Evolutionary conservation across 805 yeast species (phyloP).

Genomic region (Phaffomyces opuntiae): DNA sequence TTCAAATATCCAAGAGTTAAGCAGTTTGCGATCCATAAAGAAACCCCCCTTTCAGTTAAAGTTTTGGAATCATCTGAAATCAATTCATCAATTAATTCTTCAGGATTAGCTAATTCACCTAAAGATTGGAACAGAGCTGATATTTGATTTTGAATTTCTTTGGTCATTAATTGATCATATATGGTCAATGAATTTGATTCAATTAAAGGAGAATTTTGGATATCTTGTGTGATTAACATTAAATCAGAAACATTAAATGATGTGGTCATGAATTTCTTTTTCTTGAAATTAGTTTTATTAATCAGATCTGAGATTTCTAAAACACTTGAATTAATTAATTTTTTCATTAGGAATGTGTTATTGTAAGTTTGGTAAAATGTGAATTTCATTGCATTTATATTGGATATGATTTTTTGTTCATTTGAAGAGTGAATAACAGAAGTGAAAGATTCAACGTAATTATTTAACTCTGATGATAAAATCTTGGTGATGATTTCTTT

Average conservation of each 20-base stretch:
- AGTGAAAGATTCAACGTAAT: constrained; percentile 12
- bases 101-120: constrained; percentile 15
- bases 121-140: constrained; percentile 14
- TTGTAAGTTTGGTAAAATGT: constrained; percentile 3
- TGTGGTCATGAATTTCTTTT: constrained; percentile 3
- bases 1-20: constrained; percentile 22
- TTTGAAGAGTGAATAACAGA: constrained; percentile 21
- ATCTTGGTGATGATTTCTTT: constrained; percentile 8
- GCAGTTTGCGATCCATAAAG: constrained; percentile 34
- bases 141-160: constrained; percentile 16
- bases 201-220: neutral
- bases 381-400: constrained; percentile 17
- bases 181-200: constrained; percentile 10
- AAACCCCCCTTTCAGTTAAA: constrained; percentile 19
- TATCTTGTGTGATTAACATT: constrained; percentile 17
- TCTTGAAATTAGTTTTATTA: constrained; percentile 8
- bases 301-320: constrained; percentile 19
- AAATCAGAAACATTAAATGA: constrained; percentile 10
- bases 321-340: constrained; percentile 11
- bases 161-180: constrained; percentile 18
- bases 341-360: constrained; percentile 10
- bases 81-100: constrained; percentile 16
- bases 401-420: constrained; percentile 16
- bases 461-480: constrained; percentile 12
- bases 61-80: constrained; percentile 14